Percentiles rank a stretch among this genome's conserved stretches.
These are phyloP conservation scores for Mycena latifolia DNA, from an alignment of 768 basidiomycete species.

Conservation along the genomic window DNA sequence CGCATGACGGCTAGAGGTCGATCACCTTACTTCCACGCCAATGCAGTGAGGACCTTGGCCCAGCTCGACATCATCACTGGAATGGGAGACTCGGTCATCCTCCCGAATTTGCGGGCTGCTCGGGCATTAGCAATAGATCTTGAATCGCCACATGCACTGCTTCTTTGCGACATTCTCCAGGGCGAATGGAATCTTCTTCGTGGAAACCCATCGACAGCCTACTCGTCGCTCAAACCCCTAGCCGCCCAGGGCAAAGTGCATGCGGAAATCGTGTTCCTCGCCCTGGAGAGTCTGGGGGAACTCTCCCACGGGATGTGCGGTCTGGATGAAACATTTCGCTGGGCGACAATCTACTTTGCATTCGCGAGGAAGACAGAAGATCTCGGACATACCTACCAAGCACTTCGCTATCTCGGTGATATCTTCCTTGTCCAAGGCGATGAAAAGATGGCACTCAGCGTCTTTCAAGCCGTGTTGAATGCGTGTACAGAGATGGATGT, in stretches of 20 bases:
- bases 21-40: not conserved
- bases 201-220: not conserved
- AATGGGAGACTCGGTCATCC: not conserved
- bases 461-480: slow-evolving; percentile 7
- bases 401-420: slow-evolving; percentile 6
- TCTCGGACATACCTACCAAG: slow-evolving; percentile 4
- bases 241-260: not conserved
- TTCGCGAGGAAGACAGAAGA: slow-evolving; percentile 5
- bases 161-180: not conserved
- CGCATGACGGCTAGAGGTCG: not conserved
- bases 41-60: not conserved
- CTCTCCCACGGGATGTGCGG: not conserved
- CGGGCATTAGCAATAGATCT: not conserved
- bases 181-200: not conserved
- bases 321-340: not conserved
- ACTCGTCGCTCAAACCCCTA: not conserved
- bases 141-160: not conserved
- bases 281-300: slow-evolving; percentile 1
- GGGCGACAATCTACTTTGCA: slow-evolving; percentile 6
- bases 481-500: slow-evolving; percentile 10
- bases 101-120: not conserved
- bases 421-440: not conserved
- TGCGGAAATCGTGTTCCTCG: too few relatives aligned
- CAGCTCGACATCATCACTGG: not conserved
- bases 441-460: slow-evolving; percentile 2